Evolutionary conservation across 164 flowering plant genomes (phyloP).

Genomic region (Houttuynia cordata): DNA sequence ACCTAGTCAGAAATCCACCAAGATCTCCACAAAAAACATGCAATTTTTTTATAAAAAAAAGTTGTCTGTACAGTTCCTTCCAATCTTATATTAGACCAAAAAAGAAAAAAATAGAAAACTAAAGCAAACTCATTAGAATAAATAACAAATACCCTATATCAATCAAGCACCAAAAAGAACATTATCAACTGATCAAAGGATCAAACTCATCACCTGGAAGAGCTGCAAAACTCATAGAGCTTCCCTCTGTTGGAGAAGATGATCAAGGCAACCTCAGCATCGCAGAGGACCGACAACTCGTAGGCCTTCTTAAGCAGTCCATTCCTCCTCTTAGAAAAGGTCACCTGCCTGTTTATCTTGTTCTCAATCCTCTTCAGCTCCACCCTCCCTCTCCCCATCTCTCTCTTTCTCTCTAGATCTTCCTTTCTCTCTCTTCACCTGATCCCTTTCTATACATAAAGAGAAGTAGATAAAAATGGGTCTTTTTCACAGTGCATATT

Average conservation of each 20-base stretch:
- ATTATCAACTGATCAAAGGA: background rate
- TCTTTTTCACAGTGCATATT: too few relatives aligned
- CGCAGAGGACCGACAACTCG: constrained; percentile 14
- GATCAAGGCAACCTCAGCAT: constrained; percentile 18
- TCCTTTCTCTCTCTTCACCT: background rate
- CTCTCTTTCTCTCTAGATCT: background rate
- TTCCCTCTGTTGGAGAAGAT: constrained; percentile 17
- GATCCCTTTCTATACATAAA: background rate
- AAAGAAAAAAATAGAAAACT: too few relatives aligned
- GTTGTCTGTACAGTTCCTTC: background rate
- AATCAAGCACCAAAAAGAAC: background rate
- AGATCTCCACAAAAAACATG: background rate
- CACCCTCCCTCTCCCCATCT: constrained; percentile 17
- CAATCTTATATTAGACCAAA: too few relatives aligned
- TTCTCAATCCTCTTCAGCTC: constrained; percentile 19
- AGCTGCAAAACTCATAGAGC: constrained; percentile 17
- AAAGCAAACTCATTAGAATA: too few relatives aligned
- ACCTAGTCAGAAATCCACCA: constrained; percentile 2
- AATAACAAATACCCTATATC: background rate
- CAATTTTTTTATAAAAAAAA: too few relatives aligned
- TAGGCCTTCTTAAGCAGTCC: constrained; percentile 15
- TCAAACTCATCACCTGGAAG: constrained; percentile 7
- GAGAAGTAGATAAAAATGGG: too few relatives aligned
- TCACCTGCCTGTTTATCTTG: constrained; percentile 17
- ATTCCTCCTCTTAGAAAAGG: constrained; percentile 13